Evolutionary conservation across 2,329 filamentous ascomycete species (phyloP).

Genomic region (Phialophora verrucosa): DNA sequence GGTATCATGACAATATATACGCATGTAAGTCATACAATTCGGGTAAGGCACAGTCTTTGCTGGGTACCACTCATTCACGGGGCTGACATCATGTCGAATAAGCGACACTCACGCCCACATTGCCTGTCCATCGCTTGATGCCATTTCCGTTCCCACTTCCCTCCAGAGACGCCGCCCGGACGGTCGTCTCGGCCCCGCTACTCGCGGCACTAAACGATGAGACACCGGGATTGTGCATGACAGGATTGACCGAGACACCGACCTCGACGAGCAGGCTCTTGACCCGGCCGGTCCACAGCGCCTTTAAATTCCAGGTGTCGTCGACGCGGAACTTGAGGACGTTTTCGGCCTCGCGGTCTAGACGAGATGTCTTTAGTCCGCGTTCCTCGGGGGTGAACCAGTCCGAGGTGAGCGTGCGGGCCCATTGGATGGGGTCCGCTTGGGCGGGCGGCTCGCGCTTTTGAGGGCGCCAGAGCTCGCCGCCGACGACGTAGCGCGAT

Average conservation of each 20-base stretch:
- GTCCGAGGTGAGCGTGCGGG: slow-evolving; percentile 49
- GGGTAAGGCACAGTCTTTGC: background rate
- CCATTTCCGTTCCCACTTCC: background rate
- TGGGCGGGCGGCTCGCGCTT: background rate
- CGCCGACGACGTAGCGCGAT: slow-evolving; percentile 87
- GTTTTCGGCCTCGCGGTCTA: slow-evolving; percentile 74
- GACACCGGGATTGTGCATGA: slow-evolving; percentile 4
- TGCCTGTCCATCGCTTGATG: slow-evolving; percentile 38
- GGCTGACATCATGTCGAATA: slow-evolving; percentile 35
- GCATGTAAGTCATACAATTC: background rate
- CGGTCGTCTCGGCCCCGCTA: background rate
- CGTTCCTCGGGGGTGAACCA: slow-evolving; percentile 43
- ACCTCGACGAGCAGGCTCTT: slow-evolving; percentile 93
- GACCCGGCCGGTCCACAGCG: slow-evolving; percentile 90
- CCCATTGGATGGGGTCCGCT: slow-evolving; percentile 50
- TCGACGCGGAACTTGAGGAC: slow-evolving; percentile 90
- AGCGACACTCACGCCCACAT: slow-evolving; percentile 37
- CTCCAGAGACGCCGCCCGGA: background rate
- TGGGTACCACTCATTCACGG: background rate
- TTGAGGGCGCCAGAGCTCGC: slow-evolving; percentile 83
- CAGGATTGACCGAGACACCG: slow-evolving; percentile 78
- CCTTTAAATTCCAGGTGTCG: slow-evolving; percentile 81
- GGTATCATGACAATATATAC: background rate
- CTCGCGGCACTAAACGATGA: background rate
- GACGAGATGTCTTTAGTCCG: slow-evolving; percentile 55